phyloP scores from a whole-genome alignment of 2,329 filamentous ascomycete species.

The Colletotrichum sp. region DNA sequence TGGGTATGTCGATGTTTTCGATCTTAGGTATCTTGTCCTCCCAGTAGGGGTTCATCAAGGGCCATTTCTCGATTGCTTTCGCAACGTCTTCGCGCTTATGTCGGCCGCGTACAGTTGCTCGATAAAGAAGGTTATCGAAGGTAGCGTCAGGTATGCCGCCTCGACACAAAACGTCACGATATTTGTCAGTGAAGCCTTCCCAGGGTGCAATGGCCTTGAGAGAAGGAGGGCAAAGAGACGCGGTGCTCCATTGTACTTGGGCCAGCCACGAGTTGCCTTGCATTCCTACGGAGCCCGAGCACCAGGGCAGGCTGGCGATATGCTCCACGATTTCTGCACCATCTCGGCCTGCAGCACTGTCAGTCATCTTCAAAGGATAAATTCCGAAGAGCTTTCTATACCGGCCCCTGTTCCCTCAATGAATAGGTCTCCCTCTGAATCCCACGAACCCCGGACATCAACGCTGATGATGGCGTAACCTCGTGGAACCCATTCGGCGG shows the following conservation, averaged over 20 bases:
- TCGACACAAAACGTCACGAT: background rate
- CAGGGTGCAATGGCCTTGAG: background rate
- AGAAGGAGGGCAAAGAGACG: background rate
- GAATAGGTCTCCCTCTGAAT: background rate
- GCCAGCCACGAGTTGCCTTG: background rate
- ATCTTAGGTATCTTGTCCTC: background rate
- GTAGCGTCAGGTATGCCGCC: background rate
- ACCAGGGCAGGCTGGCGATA: background rate
- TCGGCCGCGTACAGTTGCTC: background rate
- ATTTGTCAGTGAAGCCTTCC: background rate
- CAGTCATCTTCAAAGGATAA: background rate
- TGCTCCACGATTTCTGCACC: background rate
- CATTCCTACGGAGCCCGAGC: background rate
- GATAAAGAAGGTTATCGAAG: background rate
- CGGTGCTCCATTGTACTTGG: background rate
- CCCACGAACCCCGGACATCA: background rate
- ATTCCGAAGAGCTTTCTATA: accelerated
- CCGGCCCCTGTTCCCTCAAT: background rate
- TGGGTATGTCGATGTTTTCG: background rate
- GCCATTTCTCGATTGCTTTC: background rate
- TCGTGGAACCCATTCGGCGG: background rate
- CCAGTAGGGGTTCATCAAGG: background rate
- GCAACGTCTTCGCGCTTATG: background rate
- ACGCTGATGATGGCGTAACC: background rate
- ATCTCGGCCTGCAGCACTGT: background rate